phyloP scores from a whole-genome alignment of 805 yeast species.

The Yarrowia yakushimensis region DNA sequence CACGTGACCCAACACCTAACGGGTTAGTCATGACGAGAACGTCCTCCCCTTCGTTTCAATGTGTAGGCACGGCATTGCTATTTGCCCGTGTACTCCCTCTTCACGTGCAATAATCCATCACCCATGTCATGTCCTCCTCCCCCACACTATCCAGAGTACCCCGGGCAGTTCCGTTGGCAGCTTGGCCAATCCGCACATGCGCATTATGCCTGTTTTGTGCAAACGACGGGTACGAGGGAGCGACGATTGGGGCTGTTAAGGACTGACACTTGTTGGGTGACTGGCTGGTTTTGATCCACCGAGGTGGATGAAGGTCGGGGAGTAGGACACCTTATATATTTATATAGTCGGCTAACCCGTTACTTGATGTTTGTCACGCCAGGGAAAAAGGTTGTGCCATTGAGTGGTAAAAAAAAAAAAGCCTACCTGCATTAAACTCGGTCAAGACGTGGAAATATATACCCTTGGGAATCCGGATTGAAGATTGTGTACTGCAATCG shows the following conservation, averaged over 20 bases:
- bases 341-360: too few species aligned
- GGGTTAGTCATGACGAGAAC: too few species aligned
- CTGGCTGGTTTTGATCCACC: too few species aligned
- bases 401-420: background rate
- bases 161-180: conserved; percentile 10
- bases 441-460: background rate
- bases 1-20: too few species aligned
- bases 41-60: too few species aligned
- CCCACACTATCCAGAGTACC: conserved; percentile 7
- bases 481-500: background rate
- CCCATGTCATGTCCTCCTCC: background rate
- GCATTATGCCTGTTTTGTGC: conserved; percentile 6
- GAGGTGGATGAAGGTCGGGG: too few species aligned
- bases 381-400: background rate
- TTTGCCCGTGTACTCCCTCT: too few species aligned
- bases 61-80: too few species aligned
- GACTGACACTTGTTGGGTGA: too few species aligned
- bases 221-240: conserved; percentile 5
- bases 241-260: too few species aligned
- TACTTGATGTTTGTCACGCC: background rate
- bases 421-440: background rate
- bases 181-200: conserved; percentile 23
- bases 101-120: background rate
- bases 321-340: too few species aligned
- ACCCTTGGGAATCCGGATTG: background rate